Evolutionary conservation across 495 filamentous ascomycete species (phyloP), one percentile per base, ranked within the genome.

Genomic region (Ascodesmis nigricans): DNA sequence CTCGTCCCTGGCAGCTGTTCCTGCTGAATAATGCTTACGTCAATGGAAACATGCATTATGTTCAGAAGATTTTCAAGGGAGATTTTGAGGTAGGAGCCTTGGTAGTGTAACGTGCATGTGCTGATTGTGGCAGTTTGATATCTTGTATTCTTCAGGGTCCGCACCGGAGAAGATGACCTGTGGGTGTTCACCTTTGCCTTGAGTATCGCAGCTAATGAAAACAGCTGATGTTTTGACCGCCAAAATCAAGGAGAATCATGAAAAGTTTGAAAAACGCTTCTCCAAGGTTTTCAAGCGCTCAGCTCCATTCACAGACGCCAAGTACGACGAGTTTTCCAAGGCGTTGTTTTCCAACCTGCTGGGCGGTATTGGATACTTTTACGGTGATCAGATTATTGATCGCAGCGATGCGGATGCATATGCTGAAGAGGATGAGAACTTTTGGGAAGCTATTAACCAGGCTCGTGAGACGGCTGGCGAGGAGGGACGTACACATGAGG

Each of bases 281-380:
- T 55, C 65, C 13, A 63, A 71, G 23, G 59, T 83, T 28, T 75
- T 95, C 40, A 53, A 66, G 9, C 76, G 79, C 0, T 57, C 78
- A 44, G 60, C 71, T 4, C 90, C 87, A 0, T 97, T 90, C 50
- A 57, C 69, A 23, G 60, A 65, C 1, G 60, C 64, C 3, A 67
- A 78, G 41, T 87, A 91, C 49, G 62, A 69, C 15, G 62, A 65
- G 35, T 95, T 97, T 55, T 78, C 74, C 34, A 73, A 74, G 42
- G 78, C 75, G 26, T 77, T 97, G 65, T 78, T 95, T 31, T 91
- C 82, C 3, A 97, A 97, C 53, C 63, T 97, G 21, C 62, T 92
- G 21, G 87, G 87, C 32, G 87, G 90, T 20, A 81, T 97, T 53
- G 87, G 87, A 0, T 93, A 83, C 54, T 97, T 97, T 58, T 67